Evolutionary conservation across 2,329 filamentous ascomycete species (phyloP).

Genomic region (Paecilomyces dactylethromorphus): DNA sequence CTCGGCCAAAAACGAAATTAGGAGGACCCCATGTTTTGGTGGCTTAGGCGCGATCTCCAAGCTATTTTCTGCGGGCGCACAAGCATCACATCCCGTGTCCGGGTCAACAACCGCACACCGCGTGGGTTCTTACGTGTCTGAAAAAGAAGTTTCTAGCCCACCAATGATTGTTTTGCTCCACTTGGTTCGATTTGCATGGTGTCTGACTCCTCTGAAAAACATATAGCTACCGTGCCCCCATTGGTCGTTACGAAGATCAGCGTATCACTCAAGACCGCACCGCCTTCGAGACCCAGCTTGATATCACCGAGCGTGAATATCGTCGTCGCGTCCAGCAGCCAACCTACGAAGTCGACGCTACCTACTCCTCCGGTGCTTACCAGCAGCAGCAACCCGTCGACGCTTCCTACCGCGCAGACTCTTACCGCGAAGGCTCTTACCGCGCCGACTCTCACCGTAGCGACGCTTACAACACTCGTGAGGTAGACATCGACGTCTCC

Average conservation of each 20-base stretch:
- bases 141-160: not conserved
- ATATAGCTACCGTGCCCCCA: conserved; percentile 8
- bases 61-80: not conserved
- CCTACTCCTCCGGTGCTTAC: conserved; percentile 32
- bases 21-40: not conserved
- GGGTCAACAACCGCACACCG: conserved; percentile 9
- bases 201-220: not conserved
- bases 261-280: conserved; percentile 34
- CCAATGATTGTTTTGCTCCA: not conserved
- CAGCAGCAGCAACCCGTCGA: conserved; percentile 20
- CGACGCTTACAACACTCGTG: conserved; percentile 10
- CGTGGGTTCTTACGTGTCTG: not conserved
- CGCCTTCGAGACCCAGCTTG: conserved; percentile 42
- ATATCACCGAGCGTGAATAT: conserved; percentile 57
- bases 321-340: conserved; percentile 52
- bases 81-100: conserved; percentile 11
- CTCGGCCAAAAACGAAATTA: not conserved
- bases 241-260: conserved; percentile 38
- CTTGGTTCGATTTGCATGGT: not conserved
- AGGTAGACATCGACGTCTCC: conserved; percentile 17
- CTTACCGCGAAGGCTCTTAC: conserved; percentile 18
- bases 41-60: not conserved
- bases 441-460: conserved; percentile 13
- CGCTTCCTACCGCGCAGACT: conserved; percentile 16
- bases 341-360: conserved; percentile 41